Evolutionary conservation across 139 green algal species (phyloP).

Genomic region (Eudorina sp.): DNA sequence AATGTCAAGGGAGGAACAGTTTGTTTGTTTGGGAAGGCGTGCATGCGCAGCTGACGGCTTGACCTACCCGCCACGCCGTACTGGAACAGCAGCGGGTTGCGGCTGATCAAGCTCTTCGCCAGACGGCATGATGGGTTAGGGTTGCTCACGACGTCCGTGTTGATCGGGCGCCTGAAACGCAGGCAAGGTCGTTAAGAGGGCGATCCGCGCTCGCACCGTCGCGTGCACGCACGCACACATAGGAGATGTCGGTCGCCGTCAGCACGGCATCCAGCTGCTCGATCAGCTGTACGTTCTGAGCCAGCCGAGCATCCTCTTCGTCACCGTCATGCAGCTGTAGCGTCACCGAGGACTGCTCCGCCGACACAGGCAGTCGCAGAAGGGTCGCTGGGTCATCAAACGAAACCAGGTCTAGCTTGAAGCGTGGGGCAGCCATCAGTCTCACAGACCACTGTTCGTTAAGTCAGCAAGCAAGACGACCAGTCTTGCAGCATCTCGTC

Average conservation of each 20-base stretch:
- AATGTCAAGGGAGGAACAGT: background rate
- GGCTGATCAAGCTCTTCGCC: background rate
- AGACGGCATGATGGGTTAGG: background rate
- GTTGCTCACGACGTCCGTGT: background rate
- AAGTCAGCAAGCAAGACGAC: background rate
- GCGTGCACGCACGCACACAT: background rate
- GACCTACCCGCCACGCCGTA: slow-evolving; percentile 10
- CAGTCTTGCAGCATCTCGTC: background rate
- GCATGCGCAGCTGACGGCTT: too few relatives aligned
- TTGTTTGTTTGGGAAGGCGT: background rate
- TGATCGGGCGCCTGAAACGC: slow-evolving; percentile 22
- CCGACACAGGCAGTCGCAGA: slow-evolving; percentile 4
- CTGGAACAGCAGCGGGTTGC: slow-evolving; percentile 12
- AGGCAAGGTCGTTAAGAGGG: background rate
- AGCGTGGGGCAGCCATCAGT: background rate
- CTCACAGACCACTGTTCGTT: background rate
- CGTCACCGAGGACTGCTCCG: background rate
- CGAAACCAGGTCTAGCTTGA: slow-evolving; percentile 38
- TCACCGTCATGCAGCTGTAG: background rate
- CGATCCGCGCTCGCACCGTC: background rate
- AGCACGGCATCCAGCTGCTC: background rate
- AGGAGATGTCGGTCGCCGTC: background rate
- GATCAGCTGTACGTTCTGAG: background rate
- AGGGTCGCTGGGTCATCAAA: slow-evolving; percentile 29
- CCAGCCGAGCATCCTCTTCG: background rate